phyloP scores from a whole-genome alignment of 129 eudicot genomes.

The Arctium lappa region DNA sequence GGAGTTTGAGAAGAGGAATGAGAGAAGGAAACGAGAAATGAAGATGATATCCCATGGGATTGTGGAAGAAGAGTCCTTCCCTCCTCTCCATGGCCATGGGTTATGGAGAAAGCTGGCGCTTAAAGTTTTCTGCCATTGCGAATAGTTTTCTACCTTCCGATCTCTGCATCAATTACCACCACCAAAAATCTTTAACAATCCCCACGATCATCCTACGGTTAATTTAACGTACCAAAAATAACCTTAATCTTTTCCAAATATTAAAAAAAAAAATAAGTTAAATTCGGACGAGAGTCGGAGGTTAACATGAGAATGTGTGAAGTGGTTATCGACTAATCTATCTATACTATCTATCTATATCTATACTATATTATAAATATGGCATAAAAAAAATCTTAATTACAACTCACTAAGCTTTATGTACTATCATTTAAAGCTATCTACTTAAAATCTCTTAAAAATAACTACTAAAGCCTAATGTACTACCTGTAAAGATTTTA shows the following conservation, averaged over 20 bases:
- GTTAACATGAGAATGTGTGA: too few species aligned
- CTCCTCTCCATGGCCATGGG: constrained; percentile 29
- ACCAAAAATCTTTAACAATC: constrained; percentile 4
- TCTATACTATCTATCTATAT: too few species aligned
- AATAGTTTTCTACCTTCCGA: not conserved
- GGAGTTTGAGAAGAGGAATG: not conserved
- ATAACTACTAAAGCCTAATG: too few species aligned
- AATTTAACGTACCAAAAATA: not conserved
- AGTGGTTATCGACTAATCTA: too few species aligned
- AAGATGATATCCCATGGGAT: constrained; percentile 23
- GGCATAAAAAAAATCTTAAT: too few species aligned
- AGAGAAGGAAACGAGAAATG: constrained; percentile 18
- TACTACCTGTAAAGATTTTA: too few species aligned
- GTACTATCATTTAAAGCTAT: too few species aligned
- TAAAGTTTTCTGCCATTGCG: not conserved
- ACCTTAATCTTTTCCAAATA: not conserved
- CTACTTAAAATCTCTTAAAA: too few species aligned
- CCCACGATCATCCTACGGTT: not conserved
- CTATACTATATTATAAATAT: too few species aligned
- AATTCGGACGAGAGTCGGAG: too few species aligned
- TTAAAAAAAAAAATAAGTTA: too few species aligned
- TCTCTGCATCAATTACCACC: constrained; percentile 13
- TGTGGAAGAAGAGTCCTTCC: constrained; percentile 6
- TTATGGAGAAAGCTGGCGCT: constrained; percentile 26
- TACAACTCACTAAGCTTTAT: too few species aligned